A percentile compares a stretch with the other conserved stretches of the same genome.
Evolutionary conservation across 495 filamentous ascomycete genomes (phyloP).

Genomic region (Xylaria bambusicola): DNA sequence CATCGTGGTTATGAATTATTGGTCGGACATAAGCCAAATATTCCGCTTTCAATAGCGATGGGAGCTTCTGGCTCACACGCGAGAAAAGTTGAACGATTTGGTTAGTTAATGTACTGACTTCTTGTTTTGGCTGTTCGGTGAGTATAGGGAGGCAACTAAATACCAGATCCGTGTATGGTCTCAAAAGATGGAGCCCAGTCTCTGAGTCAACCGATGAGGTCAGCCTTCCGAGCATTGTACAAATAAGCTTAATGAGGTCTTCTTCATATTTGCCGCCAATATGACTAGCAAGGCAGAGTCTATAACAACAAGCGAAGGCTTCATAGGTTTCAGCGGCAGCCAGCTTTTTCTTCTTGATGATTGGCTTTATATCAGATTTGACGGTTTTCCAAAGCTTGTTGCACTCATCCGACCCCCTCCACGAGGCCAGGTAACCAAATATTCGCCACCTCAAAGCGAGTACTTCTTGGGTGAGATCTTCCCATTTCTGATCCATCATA

Average conservation of each 20-base stretch:
- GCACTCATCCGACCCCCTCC: slow-evolving; percentile 37
- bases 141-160: slow-evolving; percentile 31
- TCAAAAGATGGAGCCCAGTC: slow-evolving; percentile 12
- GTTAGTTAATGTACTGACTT: slow-evolving; percentile 16
- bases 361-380: slow-evolving; percentile 33
- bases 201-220: slow-evolving; percentile 15
- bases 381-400: slow-evolving; percentile 38
- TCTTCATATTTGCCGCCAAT: slow-evolving; percentile 36
- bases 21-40: slow-evolving; percentile 13
- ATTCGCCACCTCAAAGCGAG: slow-evolving; percentile 41
- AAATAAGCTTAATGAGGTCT: slow-evolving; percentile 33
- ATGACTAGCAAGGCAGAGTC: slow-evolving; percentile 40
- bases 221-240: slow-evolving; percentile 39
- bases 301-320: slow-evolving; percentile 44
- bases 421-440: slow-evolving; percentile 35
- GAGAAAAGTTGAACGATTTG: slow-evolving; percentile 30
- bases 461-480: slow-evolving; percentile 19
- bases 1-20: slow-evolving; percentile 29
- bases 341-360: slow-evolving; percentile 35
- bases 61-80: slow-evolving; percentile 17
- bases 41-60: slow-evolving; percentile 5
- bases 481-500: slow-evolving; percentile 23
- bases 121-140: slow-evolving; percentile 23
- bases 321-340: slow-evolving; percentile 36
- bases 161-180: slow-evolving; percentile 26